Evolutionary conservation across 169 alveolate species (phyloP), one percentile per base, ranked within the genome.

Genomic region (Plasmodium relictum): DNA sequence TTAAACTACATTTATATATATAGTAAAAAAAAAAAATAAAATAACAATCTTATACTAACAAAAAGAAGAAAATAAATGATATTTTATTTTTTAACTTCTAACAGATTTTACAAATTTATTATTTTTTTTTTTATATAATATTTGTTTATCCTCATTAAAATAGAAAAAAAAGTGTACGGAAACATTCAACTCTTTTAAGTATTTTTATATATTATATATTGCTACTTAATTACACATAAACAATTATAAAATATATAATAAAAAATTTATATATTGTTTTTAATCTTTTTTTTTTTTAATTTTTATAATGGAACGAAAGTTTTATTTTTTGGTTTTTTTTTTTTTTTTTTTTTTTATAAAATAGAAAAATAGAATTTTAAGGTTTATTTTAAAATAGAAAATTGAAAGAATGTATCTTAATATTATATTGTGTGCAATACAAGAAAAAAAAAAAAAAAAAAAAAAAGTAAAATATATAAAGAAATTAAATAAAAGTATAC

Each of bases 251-350:
- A 39, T 4, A 66, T 20, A 14, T 16, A 20, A 59, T 58, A 39
- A 73, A 24, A 39, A 70, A 73, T 73, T 73, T 56, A 56, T 61
- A 56, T 54, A 54, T 72, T 73, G 72, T 73, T 73, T 73, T 73
- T 56, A 39, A 59, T 26, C 24, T 41, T 42, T 44, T 18, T 73
- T 31, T 31, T 31, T 42, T 41, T 26, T 52, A 73, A 54, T 56
- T 56, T 73, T 31, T 73, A 73, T 73, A 59, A 73, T 73, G 73
- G 88, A 73, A 73, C 61, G 58, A 73, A 41, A 31, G 10, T 73
- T n/a, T n/a, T n/a, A n/a, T n/a, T n/a, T n/a, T n/a, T 39, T 73
- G n/a, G 71, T 73, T 73, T 73, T 73, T 73, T 73, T 63, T 61
- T 73, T 63, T 73, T 59, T 58, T 71, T 52, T 26, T 71, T 73